These are phyloP conservation scores for Dictyostelium intermedium DNA, from an alignment of 78 protist species.

Conservation along the genomic window DNA sequence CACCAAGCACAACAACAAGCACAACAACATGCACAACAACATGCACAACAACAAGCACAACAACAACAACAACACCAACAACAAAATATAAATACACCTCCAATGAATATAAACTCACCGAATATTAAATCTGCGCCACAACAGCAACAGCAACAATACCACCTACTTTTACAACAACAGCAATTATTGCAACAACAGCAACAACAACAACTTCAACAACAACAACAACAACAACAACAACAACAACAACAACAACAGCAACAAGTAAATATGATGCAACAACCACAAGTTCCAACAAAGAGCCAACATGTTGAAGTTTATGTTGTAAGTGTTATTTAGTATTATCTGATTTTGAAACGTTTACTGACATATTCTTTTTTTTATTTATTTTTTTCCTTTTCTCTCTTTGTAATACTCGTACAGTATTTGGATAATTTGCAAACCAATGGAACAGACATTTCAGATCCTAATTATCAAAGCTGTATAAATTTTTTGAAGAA, in stretches of 20 bases:
- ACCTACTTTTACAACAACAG: neutral
- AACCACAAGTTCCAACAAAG: neutral
- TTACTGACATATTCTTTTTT: neutral
- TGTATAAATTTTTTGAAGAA: neutral
- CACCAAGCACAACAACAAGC: neutral
- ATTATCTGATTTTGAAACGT: neutral
- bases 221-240: neutral
- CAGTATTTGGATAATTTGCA: neutral
- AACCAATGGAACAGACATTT: neutral
- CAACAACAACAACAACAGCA: neutral
- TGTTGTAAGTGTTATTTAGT: neutral
- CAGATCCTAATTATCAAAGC: neutral
- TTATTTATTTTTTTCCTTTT: neutral
- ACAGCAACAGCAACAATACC: neutral
- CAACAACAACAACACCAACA: neutral
- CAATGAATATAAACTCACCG: neutral
- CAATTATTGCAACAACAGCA: neutral
- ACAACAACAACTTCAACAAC: neutral
- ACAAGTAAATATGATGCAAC: too few species aligned
- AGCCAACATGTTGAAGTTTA: neutral
- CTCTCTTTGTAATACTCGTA: neutral
- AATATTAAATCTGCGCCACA: constrained; percentile 1
- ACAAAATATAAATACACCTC: neutral
- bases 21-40: neutral
- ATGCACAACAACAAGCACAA: neutral